Conservation (phyloP, 2,329 filamentous ascomycete genomes). For the Macroventuria anomochaeta region DNA sequence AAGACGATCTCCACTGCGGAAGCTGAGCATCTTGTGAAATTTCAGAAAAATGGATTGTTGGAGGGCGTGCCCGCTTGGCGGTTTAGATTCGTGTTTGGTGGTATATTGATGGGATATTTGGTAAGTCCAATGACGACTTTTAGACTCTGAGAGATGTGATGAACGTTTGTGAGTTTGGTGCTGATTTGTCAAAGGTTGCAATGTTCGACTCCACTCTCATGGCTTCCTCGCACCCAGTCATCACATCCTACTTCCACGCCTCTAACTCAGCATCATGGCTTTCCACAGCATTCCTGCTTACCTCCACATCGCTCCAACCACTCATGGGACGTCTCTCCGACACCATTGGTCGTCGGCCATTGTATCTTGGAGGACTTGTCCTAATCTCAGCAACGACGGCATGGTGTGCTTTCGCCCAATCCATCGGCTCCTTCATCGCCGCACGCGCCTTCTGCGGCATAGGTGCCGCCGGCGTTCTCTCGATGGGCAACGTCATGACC, state of each 20-base stretch:
- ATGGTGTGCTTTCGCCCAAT: constrained; percentile 72
- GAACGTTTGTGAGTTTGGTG: constrained; percentile 47
- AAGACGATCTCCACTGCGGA: constrained; percentile 29
- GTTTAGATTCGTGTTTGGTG: constrained; percentile 49
- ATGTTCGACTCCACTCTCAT: constrained; percentile 80
- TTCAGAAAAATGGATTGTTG: constrained; percentile 43
- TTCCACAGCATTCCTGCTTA: constrained; percentile 78
- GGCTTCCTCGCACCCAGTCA: constrained; percentile 80
- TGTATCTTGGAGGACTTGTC: constrained; percentile 68
- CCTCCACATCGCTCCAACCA: constrained; percentile 77
- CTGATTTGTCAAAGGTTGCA: constrained; percentile 38
- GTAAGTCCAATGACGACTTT: constrained; percentile 32
- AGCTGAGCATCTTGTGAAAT: constrained; percentile 29
- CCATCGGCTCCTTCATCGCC: constrained; percentile 72
- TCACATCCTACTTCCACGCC: constrained; percentile 78
- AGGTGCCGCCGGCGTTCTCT: constrained; percentile 74
- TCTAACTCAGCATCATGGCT: constrained; percentile 84
- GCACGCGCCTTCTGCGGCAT: constrained; percentile 75
- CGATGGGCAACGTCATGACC: constrained; percentile 72
- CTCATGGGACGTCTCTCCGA: constrained; percentile 77
- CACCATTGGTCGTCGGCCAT: constrained; percentile 70
- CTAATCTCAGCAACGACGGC: constrained; percentile 70
- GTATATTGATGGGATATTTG: constrained; percentile 48
- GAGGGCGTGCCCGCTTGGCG: constrained; percentile 41
- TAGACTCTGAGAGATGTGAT: not conserved